Evolutionary conservation across 805 yeast genomes (phyloP).

Genomic region (Metschnikowia similis): DNA sequence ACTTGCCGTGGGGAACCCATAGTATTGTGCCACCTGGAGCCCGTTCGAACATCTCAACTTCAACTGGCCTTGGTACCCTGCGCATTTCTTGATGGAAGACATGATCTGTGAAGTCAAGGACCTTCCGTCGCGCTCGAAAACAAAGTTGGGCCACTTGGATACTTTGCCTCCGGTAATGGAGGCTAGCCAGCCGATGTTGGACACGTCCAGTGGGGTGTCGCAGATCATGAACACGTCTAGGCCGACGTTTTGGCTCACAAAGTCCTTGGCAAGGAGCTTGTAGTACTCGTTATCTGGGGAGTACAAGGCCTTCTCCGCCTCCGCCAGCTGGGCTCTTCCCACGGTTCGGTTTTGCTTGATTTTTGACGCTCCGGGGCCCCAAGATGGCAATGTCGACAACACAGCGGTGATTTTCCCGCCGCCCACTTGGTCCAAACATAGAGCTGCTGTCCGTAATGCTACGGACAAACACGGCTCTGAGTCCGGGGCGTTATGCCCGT

Average conservation of each 20-base stretch:
- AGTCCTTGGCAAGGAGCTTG: constrained; percentile 52
- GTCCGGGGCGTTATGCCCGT: constrained; percentile 35
- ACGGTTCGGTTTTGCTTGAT: constrained; percentile 37
- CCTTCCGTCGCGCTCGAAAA: constrained; percentile 64
- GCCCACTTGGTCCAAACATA: constrained; percentile 59
- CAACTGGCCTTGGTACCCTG: constrained; percentile 77
- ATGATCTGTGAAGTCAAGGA: constrained; percentile 57
- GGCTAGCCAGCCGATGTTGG: constrained; percentile 63
- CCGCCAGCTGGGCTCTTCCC: constrained; percentile 40
- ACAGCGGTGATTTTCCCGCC: constrained; percentile 81
- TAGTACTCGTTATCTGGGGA: constrained; percentile 62
- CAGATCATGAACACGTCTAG: constrained; percentile 73
- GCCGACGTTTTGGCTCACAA: constrained; percentile 58
- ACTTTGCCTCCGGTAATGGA: constrained; percentile 71
- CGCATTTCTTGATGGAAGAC: constrained; percentile 44
- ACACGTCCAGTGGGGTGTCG: constrained; percentile 61
- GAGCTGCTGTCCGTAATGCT: constrained; percentile 65
- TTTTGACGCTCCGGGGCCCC: constrained; percentile 73
- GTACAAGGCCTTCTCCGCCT: constrained; percentile 47
- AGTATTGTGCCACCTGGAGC: constrained; percentile 71
- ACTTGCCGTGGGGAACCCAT: constrained; percentile 44
- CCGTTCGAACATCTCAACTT: constrained; percentile 88
- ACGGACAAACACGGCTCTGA: constrained; percentile 75
- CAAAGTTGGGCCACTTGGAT: constrained; percentile 63
- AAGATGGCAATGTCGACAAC: constrained; percentile 66